Conservation (phyloP, 2,329 filamentous ascomycete genomes). For the Fusarium sp. region DNA sequence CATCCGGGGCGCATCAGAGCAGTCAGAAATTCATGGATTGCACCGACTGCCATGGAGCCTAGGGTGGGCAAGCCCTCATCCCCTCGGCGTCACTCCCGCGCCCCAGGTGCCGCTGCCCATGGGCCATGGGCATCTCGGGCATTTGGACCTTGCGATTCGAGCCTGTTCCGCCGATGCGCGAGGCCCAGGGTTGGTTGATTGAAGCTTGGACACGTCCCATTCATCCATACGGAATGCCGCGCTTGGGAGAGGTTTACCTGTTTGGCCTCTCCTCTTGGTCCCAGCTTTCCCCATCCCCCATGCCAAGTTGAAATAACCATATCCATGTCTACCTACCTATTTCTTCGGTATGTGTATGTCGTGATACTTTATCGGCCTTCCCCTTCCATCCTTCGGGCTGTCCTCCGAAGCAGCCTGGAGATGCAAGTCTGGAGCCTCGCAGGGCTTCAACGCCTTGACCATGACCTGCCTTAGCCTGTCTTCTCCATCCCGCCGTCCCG, state of each 20-base stretch:
- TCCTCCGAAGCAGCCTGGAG: slow-evolving; percentile 12
- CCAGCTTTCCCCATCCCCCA: neutral
- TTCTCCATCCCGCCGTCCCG: slow-evolving; percentile 11
- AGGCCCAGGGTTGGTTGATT: slow-evolving; percentile 2
- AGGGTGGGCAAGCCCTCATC: slow-evolving; percentile 2
- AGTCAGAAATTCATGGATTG: slow-evolving; percentile 17
- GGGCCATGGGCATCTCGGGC: neutral
- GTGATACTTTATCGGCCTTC: slow-evolving; percentile 11
- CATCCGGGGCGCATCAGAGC: slow-evolving; percentile 20
- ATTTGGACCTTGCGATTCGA: slow-evolving; percentile 5
- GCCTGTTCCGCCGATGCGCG: slow-evolving; percentile 3
- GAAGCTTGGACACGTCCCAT: slow-evolving; percentile 1
- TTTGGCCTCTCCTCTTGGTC: neutral
- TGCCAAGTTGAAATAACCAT: neutral
- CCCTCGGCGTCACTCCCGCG: slow-evolving; percentile 33
- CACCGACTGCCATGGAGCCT: neutral
- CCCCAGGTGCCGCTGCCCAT: slow-evolving; percentile 16
- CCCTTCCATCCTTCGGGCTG: slow-evolving; percentile 24
- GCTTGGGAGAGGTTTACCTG: slow-evolving; percentile 4
- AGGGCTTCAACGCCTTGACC: neutral
- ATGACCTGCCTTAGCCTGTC: slow-evolving; percentile 3
- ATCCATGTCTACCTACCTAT: neutral
- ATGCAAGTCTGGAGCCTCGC: neutral
- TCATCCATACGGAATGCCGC: neutral
- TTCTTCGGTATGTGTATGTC: neutral